Conservation (phyloP, 2,329 filamentous ascomycete genomes). For the Niveomyces coronatus region DNA sequence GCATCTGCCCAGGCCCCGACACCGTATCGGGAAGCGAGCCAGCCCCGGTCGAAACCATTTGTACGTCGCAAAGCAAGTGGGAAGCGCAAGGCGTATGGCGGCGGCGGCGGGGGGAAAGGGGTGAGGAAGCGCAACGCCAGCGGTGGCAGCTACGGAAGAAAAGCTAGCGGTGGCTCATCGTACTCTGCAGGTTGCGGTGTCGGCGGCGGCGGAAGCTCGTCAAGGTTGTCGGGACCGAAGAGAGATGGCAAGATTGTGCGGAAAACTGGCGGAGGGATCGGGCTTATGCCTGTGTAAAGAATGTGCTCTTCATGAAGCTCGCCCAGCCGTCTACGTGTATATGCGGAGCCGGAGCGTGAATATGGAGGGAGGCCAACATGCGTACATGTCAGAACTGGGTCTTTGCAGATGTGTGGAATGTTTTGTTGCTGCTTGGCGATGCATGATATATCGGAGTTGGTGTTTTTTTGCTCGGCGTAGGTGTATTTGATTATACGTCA, state of each 20-base stretch:
- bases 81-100: conserved; percentile 18
- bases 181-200: conserved; percentile 2
- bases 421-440: too few relatives aligned
- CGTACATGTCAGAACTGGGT: too few relatives aligned
- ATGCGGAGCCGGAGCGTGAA: too few relatives aligned
- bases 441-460: conserved; percentile 6
- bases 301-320: too few relatives aligned
- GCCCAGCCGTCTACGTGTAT: too few relatives aligned
- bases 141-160: conserved; percentile 21
- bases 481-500: not conserved
- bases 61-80: conserved; percentile 17
- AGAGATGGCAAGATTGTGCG: conserved; percentile 20
- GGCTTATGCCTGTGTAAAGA: conserved; percentile 28
- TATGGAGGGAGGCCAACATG: too few relatives aligned
- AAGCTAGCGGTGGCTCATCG: conserved; percentile 14
- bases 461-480: not conserved
- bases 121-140: conserved; percentile 13
- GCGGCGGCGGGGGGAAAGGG: conserved; percentile 14
- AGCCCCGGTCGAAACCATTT: too few relatives aligned
- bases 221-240: conserved; percentile 13
- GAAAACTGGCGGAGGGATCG: conserved; percentile 26
- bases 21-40: too few relatives aligned
- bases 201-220: not conserved
- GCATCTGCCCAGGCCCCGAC: too few relatives aligned
- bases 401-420: too few relatives aligned